Conservation (phyloP, 2,329 filamentous ascomycete species). For the Aureobasidium sp. region DNA sequence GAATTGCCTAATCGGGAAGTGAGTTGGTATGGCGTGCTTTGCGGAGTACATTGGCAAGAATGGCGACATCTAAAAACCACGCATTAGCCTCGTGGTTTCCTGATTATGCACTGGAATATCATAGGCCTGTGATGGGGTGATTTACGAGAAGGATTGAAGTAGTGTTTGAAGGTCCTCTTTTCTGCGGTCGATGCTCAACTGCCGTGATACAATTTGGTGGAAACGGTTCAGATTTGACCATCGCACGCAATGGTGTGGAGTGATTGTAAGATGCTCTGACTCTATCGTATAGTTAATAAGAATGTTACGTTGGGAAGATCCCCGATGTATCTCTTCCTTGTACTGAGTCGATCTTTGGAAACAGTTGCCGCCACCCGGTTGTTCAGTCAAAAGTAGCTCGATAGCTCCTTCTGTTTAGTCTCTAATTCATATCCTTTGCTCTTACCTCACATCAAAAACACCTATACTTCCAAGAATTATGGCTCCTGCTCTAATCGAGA, state of each 20-base stretch:
- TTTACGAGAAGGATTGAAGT: background rate
- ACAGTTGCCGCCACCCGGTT: background rate
- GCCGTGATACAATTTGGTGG: background rate
- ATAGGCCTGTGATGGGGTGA: slow-evolving; percentile 8
- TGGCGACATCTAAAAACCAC: slow-evolving; percentile 12
- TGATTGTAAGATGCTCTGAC: background rate
- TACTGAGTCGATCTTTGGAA: background rate
- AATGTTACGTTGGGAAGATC: background rate
- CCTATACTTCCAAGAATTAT: slow-evolving; percentile 32
- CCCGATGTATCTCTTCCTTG: background rate
- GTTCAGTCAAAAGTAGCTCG: slow-evolving; percentile 1
- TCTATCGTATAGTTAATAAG: background rate
- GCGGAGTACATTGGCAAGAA: slow-evolving; percentile 10
- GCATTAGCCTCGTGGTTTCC: slow-evolving; percentile 5
- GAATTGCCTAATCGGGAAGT: slow-evolving; percentile 16
- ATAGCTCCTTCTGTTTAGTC: background rate
- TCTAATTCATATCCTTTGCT: background rate
- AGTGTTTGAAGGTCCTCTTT: background rate
- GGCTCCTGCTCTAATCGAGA: slow-evolving; percentile 50
- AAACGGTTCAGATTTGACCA: background rate
- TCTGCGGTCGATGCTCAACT: background rate
- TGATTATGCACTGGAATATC: background rate
- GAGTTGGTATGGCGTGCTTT: slow-evolving; percentile 17
- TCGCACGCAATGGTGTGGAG: slow-evolving; percentile 12
- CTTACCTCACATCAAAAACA: background rate